Percentiles rank a stretch among this genome's conserved stretches.
phyloP scores from a whole-genome alignment of 306 rosid genomes.

The Vicia sativa region DNA sequence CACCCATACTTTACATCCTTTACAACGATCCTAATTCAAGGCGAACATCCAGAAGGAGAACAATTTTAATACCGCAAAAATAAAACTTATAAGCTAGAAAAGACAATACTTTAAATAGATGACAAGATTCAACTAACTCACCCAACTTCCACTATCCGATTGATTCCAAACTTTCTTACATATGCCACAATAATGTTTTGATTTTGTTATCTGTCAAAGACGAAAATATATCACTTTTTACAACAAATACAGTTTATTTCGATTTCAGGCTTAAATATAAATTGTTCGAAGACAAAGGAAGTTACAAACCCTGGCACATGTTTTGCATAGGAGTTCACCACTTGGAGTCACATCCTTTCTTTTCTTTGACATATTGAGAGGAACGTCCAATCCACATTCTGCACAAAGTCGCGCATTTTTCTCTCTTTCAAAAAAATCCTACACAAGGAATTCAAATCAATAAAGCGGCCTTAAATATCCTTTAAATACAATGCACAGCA shows the following conservation, averaged over 20 bases:
- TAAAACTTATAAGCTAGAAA: not conserved
- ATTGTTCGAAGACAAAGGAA: slow-evolving; percentile 36
- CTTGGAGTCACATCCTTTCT: slow-evolving; percentile 50
- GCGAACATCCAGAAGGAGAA: slow-evolving; percentile 20
- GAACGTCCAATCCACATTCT: slow-evolving; percentile 65
- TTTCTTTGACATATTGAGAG: slow-evolving; percentile 63
- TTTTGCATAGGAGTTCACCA: slow-evolving; percentile 66
- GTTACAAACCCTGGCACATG: slow-evolving; percentile 77
- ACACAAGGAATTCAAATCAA: slow-evolving; percentile 39
- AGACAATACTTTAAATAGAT: slow-evolving; percentile 17
- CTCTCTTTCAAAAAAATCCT: slow-evolving; percentile 55
- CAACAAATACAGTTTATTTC: slow-evolving; percentile 29
- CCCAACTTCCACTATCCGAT: slow-evolving; percentile 95
- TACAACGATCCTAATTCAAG: slow-evolving; percentile 78
- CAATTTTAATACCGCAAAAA: slow-evolving; percentile 18
- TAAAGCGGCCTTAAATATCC: slow-evolving; percentile 20
- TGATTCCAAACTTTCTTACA: slow-evolving; percentile 92
- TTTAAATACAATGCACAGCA: slow-evolving; percentile 15
- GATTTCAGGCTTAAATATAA: slow-evolving; percentile 29
- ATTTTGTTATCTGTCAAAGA: slow-evolving; percentile 69
- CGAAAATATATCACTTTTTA: slow-evolving; percentile 11
- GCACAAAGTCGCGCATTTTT: slow-evolving; percentile 60
- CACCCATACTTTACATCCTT: slow-evolving; percentile 98
- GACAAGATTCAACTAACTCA: slow-evolving; percentile 51
- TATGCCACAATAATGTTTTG: slow-evolving; percentile 89